Evolutionary conservation across 2,329 filamentous ascomycete species (phyloP).

Genomic region (Penicillium sp.): DNA sequence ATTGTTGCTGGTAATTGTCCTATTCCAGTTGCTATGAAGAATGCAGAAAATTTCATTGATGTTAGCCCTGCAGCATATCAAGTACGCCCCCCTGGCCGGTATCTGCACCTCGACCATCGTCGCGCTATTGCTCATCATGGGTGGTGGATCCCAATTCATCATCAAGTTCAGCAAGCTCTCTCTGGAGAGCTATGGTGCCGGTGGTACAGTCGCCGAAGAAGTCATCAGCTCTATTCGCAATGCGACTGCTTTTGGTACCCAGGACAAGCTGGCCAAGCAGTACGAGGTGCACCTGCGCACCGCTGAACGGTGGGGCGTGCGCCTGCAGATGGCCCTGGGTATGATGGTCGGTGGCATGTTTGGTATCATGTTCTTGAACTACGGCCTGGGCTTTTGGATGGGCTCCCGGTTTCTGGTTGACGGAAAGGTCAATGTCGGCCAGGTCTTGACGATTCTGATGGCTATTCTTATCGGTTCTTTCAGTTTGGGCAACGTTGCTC

Average conservation of each 20-base stretch:
- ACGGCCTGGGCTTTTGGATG: conserved; percentile 86
- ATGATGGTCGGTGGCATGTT: conserved; percentile 85
- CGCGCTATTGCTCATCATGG: conserved; percentile 77
- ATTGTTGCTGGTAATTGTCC: too few species aligned
- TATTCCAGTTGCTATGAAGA: too few species aligned
- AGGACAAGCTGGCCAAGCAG: conserved; percentile 83
- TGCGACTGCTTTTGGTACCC: conserved; percentile 87
- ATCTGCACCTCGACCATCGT: conserved; percentile 82
- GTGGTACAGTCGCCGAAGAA: conserved; percentile 89
- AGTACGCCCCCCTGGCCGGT: conserved; percentile 89
- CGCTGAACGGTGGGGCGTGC: conserved; percentile 75
- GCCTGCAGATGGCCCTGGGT: conserved; percentile 70
- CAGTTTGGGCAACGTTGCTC: conserved; percentile 81
- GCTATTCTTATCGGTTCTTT: conserved; percentile 92
- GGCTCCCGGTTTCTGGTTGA: conserved; percentile 73
- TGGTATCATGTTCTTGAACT: conserved; percentile 80
- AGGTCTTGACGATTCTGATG: conserved; percentile 83
- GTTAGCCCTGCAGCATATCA: too few species aligned
- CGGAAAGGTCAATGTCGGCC: conserved; percentile 65
- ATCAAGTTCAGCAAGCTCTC: conserved; percentile 79
- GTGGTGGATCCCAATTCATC: conserved; percentile 70
- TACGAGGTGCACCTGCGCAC: conserved; percentile 75
- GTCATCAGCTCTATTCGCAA: conserved; percentile 93
- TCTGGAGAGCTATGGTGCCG: conserved; percentile 76
- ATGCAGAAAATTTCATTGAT: too few species aligned